These are phyloP conservation scores for Cyclaneusma minus DNA, from an alignment of 2,329 filamentous ascomycete species.

Conservation along the genomic window DNA sequence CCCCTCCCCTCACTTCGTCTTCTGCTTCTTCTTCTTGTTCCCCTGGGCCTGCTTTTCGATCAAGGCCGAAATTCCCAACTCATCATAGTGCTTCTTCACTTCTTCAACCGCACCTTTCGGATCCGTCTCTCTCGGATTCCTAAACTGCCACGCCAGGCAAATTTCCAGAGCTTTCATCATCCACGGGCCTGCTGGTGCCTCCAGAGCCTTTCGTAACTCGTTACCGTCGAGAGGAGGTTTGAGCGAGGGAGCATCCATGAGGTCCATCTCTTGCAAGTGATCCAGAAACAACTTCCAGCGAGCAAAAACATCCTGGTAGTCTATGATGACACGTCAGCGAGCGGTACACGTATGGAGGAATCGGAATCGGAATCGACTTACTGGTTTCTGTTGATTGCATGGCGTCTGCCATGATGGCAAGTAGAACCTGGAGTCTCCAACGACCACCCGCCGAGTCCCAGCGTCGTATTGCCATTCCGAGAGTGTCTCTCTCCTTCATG, in stretches of 20 bases:
- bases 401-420: constrained; percentile 50
- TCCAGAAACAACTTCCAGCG: constrained; percentile 41
- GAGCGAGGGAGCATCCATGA: constrained; percentile 40
- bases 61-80: too few species aligned
- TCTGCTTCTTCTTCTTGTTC: too few species aligned
- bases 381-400: constrained; percentile 24
- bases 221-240: constrained; percentile 61
- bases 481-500: constrained; percentile 38
- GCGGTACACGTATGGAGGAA: neutral
- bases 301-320: constrained; percentile 19
- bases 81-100: too few species aligned
- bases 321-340: constrained; percentile 1
- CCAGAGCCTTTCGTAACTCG: constrained; percentile 50
- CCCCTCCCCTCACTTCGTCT: too few species aligned
- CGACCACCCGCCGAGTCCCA: constrained; percentile 49
- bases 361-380: constrained; percentile 20
- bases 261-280: constrained; percentile 35
- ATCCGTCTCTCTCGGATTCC: constrained; percentile 54
- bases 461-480: constrained; percentile 59
- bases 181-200: constrained; percentile 65
- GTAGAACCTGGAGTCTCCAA: constrained; percentile 60
- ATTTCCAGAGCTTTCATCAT: constrained; percentile 65
- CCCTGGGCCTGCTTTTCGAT: too few species aligned
- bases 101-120: constrained; percentile 41
- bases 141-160: constrained; percentile 77